Evolutionary conservation across 306 rosid genomes (phyloP).

Genomic region (Lotus japonicus): DNA sequence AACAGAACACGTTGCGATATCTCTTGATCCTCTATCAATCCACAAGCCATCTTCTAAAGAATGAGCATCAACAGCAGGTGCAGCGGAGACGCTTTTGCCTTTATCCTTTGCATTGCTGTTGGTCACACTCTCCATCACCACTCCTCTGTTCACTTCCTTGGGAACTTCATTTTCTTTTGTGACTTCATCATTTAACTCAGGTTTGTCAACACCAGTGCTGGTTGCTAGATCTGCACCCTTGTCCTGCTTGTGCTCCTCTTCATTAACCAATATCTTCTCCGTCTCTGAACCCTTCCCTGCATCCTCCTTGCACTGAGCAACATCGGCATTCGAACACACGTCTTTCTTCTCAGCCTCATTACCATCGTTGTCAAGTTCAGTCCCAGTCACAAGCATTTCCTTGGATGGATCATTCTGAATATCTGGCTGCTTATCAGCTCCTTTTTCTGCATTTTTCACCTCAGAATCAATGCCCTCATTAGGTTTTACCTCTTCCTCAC

Average conservation of each 20-base stretch:
- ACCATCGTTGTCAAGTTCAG: conserved; percentile 9
- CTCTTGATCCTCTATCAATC: conserved; percentile 50
- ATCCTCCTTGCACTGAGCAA: conserved; percentile 26
- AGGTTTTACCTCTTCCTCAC: conserved; percentile 24
- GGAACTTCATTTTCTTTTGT: conserved; percentile 35
- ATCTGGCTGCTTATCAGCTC: conserved; percentile 25
- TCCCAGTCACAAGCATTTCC: conserved; percentile 11
- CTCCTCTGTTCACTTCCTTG: conserved; percentile 23
- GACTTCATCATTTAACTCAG: conserved; percentile 34
- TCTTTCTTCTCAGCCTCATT: conserved; percentile 20
- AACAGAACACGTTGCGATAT: conserved; percentile 31
- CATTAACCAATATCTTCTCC: conserved; percentile 26
- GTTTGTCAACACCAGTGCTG: conserved; percentile 31
- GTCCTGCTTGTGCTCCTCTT: conserved; percentile 32
- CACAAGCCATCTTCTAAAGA: conserved; percentile 47
- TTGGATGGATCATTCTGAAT: conserved; percentile 17
- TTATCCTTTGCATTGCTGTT: conserved; percentile 62
- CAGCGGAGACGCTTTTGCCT: conserved; percentile 67
- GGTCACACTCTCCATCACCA: conserved; percentile 26
- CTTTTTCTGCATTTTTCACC: conserved; percentile 25
- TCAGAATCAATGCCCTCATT: conserved; percentile 15
- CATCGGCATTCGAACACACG: conserved; percentile 26
- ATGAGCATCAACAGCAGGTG: conserved; percentile 33
- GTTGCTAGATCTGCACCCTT: conserved; percentile 39
- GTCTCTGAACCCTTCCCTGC: conserved; percentile 14